These are phyloP conservation scores for Cyberlindnera nakhonratchasimensis DNA, from an alignment of 805 yeast species.

Conservation along the genomic window DNA sequence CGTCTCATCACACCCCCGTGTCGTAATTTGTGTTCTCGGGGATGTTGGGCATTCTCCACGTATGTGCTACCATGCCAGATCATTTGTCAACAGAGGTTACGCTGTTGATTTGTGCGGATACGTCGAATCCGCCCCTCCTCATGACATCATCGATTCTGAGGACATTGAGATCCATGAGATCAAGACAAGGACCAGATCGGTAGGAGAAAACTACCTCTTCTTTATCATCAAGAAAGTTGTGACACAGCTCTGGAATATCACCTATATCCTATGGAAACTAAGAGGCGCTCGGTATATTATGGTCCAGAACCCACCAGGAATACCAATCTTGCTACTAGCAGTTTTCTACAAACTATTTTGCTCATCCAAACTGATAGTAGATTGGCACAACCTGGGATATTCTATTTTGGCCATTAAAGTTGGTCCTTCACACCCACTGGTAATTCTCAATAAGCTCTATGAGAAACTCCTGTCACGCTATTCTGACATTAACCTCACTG, in stretches of 20 bases:
- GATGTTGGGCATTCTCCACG: slow-evolving; percentile 95
- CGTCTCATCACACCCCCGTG: slow-evolving; percentile 44
- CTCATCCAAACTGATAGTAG: slow-evolving; percentile 67
- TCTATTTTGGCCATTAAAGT: slow-evolving; percentile 72
- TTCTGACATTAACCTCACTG: slow-evolving; percentile 76
- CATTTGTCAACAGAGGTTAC: slow-evolving; percentile 66
- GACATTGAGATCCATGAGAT: slow-evolving; percentile 51
- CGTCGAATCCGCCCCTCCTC: slow-evolving; percentile 52
- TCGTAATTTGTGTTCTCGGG: slow-evolving; percentile 81
- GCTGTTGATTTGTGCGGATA: slow-evolving; percentile 86
- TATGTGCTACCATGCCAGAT: slow-evolving; percentile 84
- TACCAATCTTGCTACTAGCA: slow-evolving; percentile 72
- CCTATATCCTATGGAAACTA: slow-evolving; percentile 45
- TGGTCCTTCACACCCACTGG: slow-evolving; percentile 52
- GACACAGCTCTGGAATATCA: slow-evolving; percentile 48
- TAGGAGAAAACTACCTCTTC: slow-evolving; percentile 46
- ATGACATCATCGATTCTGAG: slow-evolving; percentile 45
- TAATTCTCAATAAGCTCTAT: slow-evolving; percentile 53
- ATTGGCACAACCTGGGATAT: slow-evolving; percentile 95
- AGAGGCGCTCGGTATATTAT: slow-evolving; percentile 65
- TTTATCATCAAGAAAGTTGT: slow-evolving; percentile 60
- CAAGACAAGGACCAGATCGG: slow-evolving; percentile 36
- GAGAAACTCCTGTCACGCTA: slow-evolving; percentile 60
- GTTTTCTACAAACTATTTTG: slow-evolving; percentile 51
- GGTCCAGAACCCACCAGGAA: slow-evolving; percentile 89